phyloP scores from a whole-genome alignment of 148 eudicot genomes.

The Amaranthus hypochondriacus region DNA sequence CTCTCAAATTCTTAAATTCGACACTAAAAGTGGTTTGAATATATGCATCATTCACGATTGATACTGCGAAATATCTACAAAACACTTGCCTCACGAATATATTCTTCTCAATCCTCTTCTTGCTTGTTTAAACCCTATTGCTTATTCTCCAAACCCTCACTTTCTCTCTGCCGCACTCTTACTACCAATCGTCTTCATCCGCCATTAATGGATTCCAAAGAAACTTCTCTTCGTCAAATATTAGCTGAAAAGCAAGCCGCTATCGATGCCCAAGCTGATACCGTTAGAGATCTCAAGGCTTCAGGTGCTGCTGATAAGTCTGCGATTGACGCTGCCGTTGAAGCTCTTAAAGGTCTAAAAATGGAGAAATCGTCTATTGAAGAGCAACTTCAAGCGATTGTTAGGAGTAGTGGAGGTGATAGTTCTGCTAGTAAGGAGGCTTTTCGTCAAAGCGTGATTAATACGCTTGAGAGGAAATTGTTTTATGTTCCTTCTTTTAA shows the following conservation, averaged over 20 bases:
- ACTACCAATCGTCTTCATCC: background rate
- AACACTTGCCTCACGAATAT: background rate
- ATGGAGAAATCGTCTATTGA: constrained; percentile 32
- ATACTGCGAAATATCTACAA: background rate
- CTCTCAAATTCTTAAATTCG: background rate
- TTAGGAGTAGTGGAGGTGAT: constrained; percentile 21
- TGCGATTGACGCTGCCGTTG: constrained; percentile 42
- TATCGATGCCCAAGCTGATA: constrained; percentile 39
- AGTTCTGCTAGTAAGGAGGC: constrained; percentile 36
- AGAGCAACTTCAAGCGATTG: constrained; percentile 24
- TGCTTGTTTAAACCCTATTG: constrained; percentile 10
- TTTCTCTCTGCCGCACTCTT: background rate
- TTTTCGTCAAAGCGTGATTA: constrained; percentile 54
- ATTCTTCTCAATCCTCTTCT: background rate
- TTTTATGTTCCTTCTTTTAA: constrained; percentile 82
- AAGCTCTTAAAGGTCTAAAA: constrained; percentile 34
- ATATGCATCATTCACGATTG: background rate
- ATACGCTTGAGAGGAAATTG: constrained; percentile 80
- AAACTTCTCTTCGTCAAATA: constrained; percentile 35
- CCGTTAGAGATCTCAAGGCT: constrained; percentile 42
- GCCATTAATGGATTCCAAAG: constrained; percentile 20
- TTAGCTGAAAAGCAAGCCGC: constrained; percentile 36
- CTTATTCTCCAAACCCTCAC: background rate
- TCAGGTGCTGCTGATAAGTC: constrained; percentile 22
- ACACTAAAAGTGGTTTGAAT: background rate